phyloP scores from a whole-genome alignment of 2,329 filamentous ascomycete genomes.

The Rhexocercosporidium sp. region DNA sequence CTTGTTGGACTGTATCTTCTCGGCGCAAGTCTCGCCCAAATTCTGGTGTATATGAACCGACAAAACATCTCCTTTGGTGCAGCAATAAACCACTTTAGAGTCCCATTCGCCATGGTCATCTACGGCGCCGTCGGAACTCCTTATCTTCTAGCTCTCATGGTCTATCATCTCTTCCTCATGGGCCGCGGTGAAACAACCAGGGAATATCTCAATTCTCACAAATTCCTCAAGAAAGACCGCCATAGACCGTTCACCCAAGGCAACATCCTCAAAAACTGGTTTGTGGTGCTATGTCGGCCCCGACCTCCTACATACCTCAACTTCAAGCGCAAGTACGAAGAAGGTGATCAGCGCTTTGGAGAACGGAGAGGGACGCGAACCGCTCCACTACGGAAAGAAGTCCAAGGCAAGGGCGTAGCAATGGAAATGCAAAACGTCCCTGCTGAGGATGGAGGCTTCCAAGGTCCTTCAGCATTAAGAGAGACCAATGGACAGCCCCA shows the following conservation, averaged over 20 bases:
- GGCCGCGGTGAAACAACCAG: constrained; percentile 91
- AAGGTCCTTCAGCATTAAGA: constrained; percentile 52
- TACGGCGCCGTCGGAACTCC: constrained; percentile 76
- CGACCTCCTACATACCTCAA: constrained; percentile 86
- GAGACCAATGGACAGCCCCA: not conserved
- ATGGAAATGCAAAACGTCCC: constrained; percentile 68
- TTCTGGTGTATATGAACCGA: constrained; percentile 71
- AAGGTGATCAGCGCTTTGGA: constrained; percentile 86
- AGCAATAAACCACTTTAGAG: constrained; percentile 73
- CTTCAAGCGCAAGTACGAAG: constrained; percentile 78
- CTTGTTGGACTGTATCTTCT: constrained; percentile 78
- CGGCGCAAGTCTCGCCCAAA: constrained; percentile 78
- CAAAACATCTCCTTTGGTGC: constrained; percentile 69
- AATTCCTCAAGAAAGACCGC: constrained; percentile 89
- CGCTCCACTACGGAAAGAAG: constrained; percentile 53
- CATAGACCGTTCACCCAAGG: constrained; percentile 89
- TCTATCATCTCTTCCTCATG: constrained; percentile 92
- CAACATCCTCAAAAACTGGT: constrained; percentile 76
- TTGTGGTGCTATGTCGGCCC: constrained; percentile 80
- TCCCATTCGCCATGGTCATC: constrained; percentile 87
- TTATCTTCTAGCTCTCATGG: constrained; percentile 83
- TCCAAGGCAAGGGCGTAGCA: constrained; percentile 65
- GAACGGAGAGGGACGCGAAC: constrained; percentile 56
- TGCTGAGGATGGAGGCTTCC: constrained; percentile 50
- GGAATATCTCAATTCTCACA: constrained; percentile 95